Percentiles rank a stretch among this genome's conserved stretches.
phyloP scores from a whole-genome alignment of 495 filamentous ascomycete genomes.

The Hypoxylon subgilvum region DNA sequence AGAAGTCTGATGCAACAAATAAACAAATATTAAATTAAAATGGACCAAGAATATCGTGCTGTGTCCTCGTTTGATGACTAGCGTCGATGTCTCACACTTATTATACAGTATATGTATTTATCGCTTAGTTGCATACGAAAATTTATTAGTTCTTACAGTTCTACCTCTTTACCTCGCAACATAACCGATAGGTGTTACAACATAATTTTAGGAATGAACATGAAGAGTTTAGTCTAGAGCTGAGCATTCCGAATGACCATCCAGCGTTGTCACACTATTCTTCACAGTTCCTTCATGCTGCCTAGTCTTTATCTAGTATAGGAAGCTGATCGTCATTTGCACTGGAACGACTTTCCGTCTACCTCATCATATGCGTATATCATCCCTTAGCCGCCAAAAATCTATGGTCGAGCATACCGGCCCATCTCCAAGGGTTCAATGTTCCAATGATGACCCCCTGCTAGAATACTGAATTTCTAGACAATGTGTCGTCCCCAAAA shows the following conservation, averaged over 20 bases:
- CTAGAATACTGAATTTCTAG: neutral
- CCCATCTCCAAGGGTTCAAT: no score
- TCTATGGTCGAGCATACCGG: neutral
- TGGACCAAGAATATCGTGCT: no score
- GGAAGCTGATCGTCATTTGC: slow-evolving; percentile 21
- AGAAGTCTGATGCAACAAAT: no score
- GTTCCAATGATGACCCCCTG: no score
- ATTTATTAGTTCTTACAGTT: no score
- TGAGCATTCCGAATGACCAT: slow-evolving; percentile 2
- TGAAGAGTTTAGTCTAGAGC: no score
- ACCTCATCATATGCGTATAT: no score
- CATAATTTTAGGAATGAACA: no score
- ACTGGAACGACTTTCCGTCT: neutral
- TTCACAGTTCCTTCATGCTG: neutral
- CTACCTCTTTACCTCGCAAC: no score
- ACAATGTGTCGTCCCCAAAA: no score
- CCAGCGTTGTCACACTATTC: neutral
- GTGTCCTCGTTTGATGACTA: slow-evolving; percentile 26
- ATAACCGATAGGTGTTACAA: no score
- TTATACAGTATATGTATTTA: neutral
- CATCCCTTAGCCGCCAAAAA: slow-evolving; percentile 7
- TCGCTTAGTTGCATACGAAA: neutral
- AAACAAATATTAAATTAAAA: no score
- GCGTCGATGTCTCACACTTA: neutral
- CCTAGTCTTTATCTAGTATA: slow-evolving; percentile 16